phyloP scores from a whole-genome alignment of 2,329 filamentous ascomycete species.

The Macroventuria anomochaeta region DNA sequence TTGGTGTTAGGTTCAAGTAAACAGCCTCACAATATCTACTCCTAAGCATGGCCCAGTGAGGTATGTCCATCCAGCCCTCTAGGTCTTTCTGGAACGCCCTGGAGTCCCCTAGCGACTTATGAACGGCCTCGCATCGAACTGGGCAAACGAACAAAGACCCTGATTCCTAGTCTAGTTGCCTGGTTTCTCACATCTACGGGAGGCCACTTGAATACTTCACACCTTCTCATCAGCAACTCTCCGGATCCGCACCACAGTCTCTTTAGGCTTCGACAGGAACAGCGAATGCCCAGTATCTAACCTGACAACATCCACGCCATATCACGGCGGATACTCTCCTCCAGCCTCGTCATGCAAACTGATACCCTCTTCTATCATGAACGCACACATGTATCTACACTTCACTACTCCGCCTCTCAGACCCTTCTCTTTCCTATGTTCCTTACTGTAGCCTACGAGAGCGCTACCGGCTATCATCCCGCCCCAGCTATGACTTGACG shows the following conservation, averaged over 20 bases:
- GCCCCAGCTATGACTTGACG: conserved; percentile 55
- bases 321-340: too few relatives aligned
- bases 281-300: conserved; percentile 50
- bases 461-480: conserved; percentile 50
- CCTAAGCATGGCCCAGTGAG: too few relatives aligned
- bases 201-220: background rate
- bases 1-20: too few relatives aligned
- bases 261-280: conserved; percentile 50
- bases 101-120: too few relatives aligned
- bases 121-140: too few relatives aligned
- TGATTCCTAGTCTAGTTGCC: background rate
- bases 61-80: too few relatives aligned
- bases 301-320: conserved; percentile 42
- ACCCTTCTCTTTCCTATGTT: conserved; percentile 42
- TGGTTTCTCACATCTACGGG: background rate
- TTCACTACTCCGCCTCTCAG: conserved; percentile 50
- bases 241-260: conserved; percentile 42
- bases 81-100: too few relatives aligned
- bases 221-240: conserved; percentile 21
- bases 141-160: too few relatives aligned
- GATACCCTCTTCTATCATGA: conserved; percentile 27
- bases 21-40: too few relatives aligned
- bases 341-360: too few relatives aligned
- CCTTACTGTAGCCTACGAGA: conserved; percentile 44
- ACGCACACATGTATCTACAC: conserved; percentile 47